A percentile compares a stretch with the other conserved stretches of the same genome.
phyloP scores from a whole-genome alignment of 306 rosid species.

The Pyrus pyrifolia region DNA sequence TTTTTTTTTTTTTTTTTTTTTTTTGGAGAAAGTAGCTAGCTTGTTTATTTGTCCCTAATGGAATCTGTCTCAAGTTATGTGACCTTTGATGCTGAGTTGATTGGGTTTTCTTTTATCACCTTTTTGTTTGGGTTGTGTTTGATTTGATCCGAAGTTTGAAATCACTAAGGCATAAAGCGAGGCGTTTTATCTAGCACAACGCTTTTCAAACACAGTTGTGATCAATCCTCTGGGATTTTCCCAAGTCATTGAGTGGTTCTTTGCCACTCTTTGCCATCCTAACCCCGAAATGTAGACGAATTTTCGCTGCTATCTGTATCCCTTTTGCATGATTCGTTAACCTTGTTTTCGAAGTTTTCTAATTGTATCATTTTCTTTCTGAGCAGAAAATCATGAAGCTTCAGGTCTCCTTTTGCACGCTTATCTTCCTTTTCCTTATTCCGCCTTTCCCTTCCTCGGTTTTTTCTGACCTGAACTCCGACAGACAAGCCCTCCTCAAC shows the following conservation, averaged over 20 bases:
- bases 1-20: too few species aligned
- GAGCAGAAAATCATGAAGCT: slow-evolving; percentile 42
- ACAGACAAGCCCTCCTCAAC: slow-evolving; percentile 52
- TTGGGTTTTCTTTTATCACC: not conserved
- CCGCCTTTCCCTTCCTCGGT: slow-evolving; percentile 13
- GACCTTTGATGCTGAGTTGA: not conserved
- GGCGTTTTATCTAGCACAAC: not conserved
- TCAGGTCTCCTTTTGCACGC: slow-evolving; percentile 23
- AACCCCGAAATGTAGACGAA: not conserved
- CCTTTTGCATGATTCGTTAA: slow-evolving; percentile 3
- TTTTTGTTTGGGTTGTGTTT: not conserved
- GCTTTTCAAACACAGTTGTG: not conserved
- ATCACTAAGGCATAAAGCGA: not conserved
- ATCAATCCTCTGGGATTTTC: not conserved
- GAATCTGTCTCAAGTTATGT: not conserved
- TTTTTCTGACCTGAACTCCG: slow-evolving; percentile 56
- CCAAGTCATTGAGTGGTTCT: not conserved
- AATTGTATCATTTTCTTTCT: slow-evolving; percentile 17
- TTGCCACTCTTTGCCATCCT: not conserved
- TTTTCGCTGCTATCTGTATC: not conserved
- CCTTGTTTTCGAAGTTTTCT: slow-evolving; percentile 21
- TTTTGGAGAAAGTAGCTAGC: not conserved
- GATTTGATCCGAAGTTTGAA: not conserved
- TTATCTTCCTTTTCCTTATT: slow-evolving; percentile 25
- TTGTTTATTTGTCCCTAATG: not conserved